phyloP scores from a whole-genome alignment of 2,329 filamentous ascomycete genomes.

The Dactylellina cionopaga region DNA sequence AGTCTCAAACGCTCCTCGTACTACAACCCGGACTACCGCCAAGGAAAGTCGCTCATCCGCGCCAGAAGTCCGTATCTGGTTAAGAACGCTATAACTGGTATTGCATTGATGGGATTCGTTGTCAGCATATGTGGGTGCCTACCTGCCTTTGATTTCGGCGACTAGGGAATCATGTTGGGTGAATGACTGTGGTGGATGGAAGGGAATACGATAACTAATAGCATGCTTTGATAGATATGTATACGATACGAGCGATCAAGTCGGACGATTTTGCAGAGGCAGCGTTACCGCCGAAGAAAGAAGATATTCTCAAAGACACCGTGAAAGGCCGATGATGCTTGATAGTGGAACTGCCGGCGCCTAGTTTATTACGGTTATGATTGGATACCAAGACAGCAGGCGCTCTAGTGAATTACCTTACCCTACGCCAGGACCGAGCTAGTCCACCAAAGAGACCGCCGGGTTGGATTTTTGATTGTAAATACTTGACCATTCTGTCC shows the following conservation, averaged over 20 bases:
- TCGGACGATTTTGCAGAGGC: conserved; percentile 98
- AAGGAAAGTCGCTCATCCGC: conserved; percentile 87
- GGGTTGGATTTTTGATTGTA: background rate
- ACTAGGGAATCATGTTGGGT: background rate
- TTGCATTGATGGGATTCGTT: conserved; percentile 78
- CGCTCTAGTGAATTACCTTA: too few relatives aligned
- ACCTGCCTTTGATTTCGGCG: background rate
- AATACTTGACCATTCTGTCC: background rate
- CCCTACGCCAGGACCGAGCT: too few relatives aligned
- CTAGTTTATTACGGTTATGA: too few relatives aligned
- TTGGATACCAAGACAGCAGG: too few relatives aligned
- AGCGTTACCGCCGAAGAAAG: conserved; percentile 73
- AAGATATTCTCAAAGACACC: conserved; percentile 59
- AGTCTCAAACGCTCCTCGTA: conserved; percentile 73
- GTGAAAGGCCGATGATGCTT: conserved; percentile 22
- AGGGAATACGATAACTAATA: background rate
- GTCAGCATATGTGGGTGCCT: conserved; percentile 81
- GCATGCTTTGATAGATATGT: conserved; percentile 66
- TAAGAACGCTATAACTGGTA: conserved; percentile 84
- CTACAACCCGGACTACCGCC: conserved; percentile 87
- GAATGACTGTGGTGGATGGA: background rate
- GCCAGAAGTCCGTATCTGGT: conserved; percentile 90
- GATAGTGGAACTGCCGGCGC: too few relatives aligned
- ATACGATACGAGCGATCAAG: conserved; percentile 83
- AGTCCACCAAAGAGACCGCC: too few relatives aligned